Percentiles rank a stretch among this genome's conserved stretches.
Conservation (phyloP, 805 yeast genomes). For the Spathaspora girioi region DNA sequence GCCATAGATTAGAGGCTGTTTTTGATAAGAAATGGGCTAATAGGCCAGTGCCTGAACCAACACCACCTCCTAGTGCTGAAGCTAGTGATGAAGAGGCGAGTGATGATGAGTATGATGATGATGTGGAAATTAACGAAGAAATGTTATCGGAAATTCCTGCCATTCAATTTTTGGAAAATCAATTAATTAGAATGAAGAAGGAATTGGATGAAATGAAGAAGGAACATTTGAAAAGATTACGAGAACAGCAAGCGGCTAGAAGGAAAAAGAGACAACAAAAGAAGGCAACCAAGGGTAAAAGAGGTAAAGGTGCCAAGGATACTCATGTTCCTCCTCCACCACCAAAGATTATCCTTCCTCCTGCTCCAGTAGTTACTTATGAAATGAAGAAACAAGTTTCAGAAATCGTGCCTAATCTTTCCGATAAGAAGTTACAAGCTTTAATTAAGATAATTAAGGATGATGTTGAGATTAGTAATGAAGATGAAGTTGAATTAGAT, state of each 20-base stretch:
- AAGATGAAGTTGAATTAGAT: constrained; percentile 89
- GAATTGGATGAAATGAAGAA: constrained; percentile 81
- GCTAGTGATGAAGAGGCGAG: constrained; percentile 21
- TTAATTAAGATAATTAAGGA: constrained; percentile 84
- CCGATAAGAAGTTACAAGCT: constrained; percentile 77
- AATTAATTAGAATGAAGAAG: constrained; percentile 77
- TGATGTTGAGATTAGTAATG: constrained; percentile 56
- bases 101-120: constrained; percentile 45
- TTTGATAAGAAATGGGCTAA: constrained; percentile 88
- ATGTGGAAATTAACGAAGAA: constrained; percentile 52
- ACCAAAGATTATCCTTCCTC: constrained; percentile 10
- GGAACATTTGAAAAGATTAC: constrained; percentile 65
- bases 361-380: constrained; percentile 60
- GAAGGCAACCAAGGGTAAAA: constrained; percentile 21
- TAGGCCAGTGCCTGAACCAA: constrained; percentile 58
- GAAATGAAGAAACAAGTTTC: constrained; percentile 95
- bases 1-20: constrained; percentile 81
- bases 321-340: not conserved
- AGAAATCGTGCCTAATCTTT: constrained; percentile 73
- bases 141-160: constrained; percentile 78
- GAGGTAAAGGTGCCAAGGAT: constrained; percentile 15
- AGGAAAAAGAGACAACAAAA: constrained; percentile 40
- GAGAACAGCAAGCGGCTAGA: constrained; percentile 57
- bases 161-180: constrained; percentile 83
- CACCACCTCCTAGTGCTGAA: constrained; percentile 50